phyloP scores from a whole-genome alignment of 805 yeast genomes.

The Myxozyma neglecta region DNA sequence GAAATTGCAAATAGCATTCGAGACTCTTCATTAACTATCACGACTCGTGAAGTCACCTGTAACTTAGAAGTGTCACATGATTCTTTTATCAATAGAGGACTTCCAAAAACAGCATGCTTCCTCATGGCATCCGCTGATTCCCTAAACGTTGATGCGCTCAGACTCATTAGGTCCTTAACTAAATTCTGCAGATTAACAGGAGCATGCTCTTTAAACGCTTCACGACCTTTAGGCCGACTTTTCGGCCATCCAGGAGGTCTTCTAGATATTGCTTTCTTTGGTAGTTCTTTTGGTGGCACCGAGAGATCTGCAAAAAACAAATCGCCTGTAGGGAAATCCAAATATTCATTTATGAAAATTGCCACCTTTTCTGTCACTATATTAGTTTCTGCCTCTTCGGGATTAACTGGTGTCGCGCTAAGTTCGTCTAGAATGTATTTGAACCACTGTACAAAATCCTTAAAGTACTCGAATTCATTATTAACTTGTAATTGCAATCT shows the following conservation, averaged over 20 bases:
- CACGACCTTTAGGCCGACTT: background rate
- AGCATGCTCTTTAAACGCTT: background rate
- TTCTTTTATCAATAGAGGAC: conserved; percentile 6
- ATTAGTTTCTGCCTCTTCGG: conserved; percentile 9
- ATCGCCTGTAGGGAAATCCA: conserved; percentile 3
- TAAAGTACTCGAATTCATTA: conserved; percentile 21
- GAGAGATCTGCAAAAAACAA: background rate
- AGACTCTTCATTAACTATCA: background rate
- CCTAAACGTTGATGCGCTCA: conserved; percentile 12
- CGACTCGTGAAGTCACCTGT: background rate
- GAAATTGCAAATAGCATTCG: background rate
- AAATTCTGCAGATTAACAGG: conserved; percentile 4
- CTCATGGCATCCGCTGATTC: conserved; percentile 27
- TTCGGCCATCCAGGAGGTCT: background rate
- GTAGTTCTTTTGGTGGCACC: background rate
- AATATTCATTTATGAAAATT: conserved; percentile 12
- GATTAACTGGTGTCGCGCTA: background rate
- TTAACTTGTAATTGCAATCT: conserved; percentile 23
- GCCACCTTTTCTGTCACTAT: conserved; percentile 25
- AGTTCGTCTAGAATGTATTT: conserved; percentile 16
- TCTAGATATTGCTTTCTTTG: background rate
- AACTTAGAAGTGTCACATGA: background rate
- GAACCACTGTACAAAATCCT: conserved; percentile 28
- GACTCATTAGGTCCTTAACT: background rate
- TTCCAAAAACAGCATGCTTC: conserved; percentile 24